phyloP scores from a whole-genome alignment of 305 asterid genomes.

The Fraxinus floribunda region DNA sequence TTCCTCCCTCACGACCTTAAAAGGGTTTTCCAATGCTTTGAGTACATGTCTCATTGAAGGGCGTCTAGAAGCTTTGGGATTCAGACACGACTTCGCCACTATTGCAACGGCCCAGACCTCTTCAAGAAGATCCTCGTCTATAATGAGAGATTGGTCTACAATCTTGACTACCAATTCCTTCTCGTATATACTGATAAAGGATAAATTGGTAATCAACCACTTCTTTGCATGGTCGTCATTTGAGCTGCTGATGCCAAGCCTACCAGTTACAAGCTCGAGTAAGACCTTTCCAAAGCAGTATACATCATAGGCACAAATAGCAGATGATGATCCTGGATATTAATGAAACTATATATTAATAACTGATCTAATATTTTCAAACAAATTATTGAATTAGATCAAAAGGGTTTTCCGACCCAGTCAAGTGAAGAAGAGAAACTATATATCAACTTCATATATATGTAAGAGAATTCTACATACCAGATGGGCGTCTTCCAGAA shows the following conservation, averaged over 20 bases:
- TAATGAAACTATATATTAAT: neutral
- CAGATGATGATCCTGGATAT: constrained; percentile 43
- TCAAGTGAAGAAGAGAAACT: neutral
- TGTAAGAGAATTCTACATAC: constrained; percentile 31
- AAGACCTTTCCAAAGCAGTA: constrained; percentile 69
- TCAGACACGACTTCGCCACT: constrained; percentile 73
- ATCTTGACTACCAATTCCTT: constrained; percentile 50
- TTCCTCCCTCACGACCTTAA: constrained; percentile 62
- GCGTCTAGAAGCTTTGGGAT: constrained; percentile 57
- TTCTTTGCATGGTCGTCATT: constrained; percentile 41
- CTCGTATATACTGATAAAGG: constrained; percentile 41
- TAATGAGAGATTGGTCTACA: constrained; percentile 54
- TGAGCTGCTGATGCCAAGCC: constrained; percentile 42
- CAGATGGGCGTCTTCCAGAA: constrained; percentile 42
- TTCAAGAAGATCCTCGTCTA: constrained; percentile 66
- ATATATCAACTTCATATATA: neutral
- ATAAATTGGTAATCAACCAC: constrained; percentile 47
- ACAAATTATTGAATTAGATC: neutral
- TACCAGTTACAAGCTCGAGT: constrained; percentile 73
- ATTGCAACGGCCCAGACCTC: constrained; percentile 78
- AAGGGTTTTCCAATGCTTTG: constrained; percentile 68
- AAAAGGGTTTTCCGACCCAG: neutral
- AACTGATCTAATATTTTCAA: neutral
- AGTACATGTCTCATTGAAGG: constrained; percentile 65
- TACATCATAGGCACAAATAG: constrained; percentile 54